Evolutionary conservation across 1,284 basidiomycete species (phyloP).

Genomic region (Macrocybe sp.): DNA sequence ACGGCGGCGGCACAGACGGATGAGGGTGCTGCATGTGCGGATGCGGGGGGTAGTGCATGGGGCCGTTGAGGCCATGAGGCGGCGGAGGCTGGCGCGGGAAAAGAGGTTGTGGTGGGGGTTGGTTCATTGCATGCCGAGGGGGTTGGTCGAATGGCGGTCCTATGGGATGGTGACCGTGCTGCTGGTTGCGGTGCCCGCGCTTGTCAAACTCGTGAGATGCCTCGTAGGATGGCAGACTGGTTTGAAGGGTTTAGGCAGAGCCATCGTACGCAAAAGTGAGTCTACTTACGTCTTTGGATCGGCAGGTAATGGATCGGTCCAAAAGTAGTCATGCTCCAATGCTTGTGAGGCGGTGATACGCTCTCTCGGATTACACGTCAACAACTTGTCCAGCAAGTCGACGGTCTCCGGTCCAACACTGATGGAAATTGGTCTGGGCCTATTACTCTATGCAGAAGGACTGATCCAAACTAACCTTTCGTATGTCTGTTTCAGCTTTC

Average conservation of each 20-base stretch:
- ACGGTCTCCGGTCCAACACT: conserved; percentile 73
- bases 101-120: neutral
- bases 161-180: conserved; percentile 11
- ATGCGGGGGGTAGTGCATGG: neutral
- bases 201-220: conserved; percentile 84
- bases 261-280: conserved; percentile 3
- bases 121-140: neutral
- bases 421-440: conserved; percentile 10
- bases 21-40: too few species aligned
- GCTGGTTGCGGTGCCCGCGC: conserved; percentile 54
- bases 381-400: conserved; percentile 88
- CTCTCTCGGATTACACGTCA: conserved; percentile 89
- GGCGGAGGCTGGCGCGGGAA: neutral
- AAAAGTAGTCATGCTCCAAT: conserved; percentile 90
- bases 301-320: conserved; percentile 82
- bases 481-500: conserved; percentile 53
- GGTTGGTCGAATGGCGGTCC: conserved; percentile 3
- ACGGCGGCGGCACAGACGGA: too few species aligned
- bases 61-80: conserved; percentile 10
- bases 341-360: conserved; percentile 88
- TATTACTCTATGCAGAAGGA: neutral
- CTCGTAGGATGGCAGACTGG: conserved; percentile 71
- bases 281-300: conserved; percentile 70
- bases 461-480: conserved; percentile 42
- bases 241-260: conserved; percentile 7